Evolutionary conservation across 257 asterid genomes (phyloP).

Genomic region (Solanum lycopersicoides): DNA sequence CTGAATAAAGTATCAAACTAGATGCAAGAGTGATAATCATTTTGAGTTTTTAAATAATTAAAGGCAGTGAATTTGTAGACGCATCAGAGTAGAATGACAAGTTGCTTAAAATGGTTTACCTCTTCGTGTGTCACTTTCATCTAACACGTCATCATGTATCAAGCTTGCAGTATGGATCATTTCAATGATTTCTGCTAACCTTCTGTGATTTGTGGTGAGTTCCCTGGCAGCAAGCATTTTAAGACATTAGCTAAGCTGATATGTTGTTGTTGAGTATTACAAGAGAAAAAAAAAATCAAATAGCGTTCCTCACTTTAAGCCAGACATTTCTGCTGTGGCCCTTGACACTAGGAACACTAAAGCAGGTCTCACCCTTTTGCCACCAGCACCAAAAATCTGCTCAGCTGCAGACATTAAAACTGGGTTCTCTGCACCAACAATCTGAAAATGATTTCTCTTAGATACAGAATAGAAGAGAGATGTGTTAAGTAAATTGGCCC

Average conservation of each 20-base stretch:
- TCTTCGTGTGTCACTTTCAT: slow-evolving; percentile 91
- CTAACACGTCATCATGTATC: slow-evolving; percentile 92
- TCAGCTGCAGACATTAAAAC: slow-evolving; percentile 95
- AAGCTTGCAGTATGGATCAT: slow-evolving; percentile 98
- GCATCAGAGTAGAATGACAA: background rate
- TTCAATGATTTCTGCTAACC: slow-evolving; percentile 95
- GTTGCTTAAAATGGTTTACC: slow-evolving; percentile 30
- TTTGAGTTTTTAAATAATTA: background rate
- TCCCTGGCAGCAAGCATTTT: slow-evolving; percentile 39
- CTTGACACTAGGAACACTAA: slow-evolving; percentile 79
- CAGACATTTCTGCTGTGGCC: slow-evolving; percentile 79
- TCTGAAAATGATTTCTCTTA: slow-evolving; percentile 37
- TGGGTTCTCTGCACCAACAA: slow-evolving; percentile 96
- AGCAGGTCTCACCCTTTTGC: slow-evolving; percentile 96
- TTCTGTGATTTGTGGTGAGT: slow-evolving; percentile 73
- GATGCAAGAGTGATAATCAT: background rate
- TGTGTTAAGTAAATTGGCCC: background rate
- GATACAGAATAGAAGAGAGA: background rate
- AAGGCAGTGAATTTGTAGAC: background rate
- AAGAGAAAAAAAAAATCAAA: background rate
- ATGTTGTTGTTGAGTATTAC: background rate
- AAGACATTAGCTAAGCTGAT: background rate
- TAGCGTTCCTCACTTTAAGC: slow-evolving; percentile 48
- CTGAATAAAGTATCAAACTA: background rate
- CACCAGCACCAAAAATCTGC: slow-evolving; percentile 98